Evolutionary conservation across 139 green algal genomes (phyloP).

Genomic region (Chlorella vulgaris): DNA sequence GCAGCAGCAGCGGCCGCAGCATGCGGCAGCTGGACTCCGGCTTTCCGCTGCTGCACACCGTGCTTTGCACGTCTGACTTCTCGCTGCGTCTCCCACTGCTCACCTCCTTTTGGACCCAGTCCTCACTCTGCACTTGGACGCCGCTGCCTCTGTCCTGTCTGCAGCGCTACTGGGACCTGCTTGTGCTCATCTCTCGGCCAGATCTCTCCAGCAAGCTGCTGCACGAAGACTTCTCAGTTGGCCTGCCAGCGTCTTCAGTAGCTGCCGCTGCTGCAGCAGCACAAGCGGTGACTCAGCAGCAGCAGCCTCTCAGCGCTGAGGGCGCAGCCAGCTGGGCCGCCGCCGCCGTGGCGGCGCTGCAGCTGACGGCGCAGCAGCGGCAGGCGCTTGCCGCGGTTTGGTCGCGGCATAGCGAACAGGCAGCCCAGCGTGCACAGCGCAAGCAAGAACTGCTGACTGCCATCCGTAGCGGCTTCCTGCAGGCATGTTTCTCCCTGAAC

Average conservation of each 20-base stretch:
- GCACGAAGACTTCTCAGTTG: neutral
- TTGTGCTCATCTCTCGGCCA: conserved; percentile 25
- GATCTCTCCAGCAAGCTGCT: conserved; percentile 13
- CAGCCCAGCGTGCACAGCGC: neutral
- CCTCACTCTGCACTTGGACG: neutral
- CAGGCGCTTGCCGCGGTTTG: conserved; percentile 1
- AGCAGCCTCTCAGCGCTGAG: no score
- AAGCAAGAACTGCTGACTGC: conserved; percentile 17
- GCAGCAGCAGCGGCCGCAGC: no score
- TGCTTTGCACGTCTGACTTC: no score
- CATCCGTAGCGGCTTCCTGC: conserved; percentile 19
- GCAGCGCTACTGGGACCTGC: conserved; percentile 34
- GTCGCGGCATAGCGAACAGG: neutral
- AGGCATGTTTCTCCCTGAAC: neutral
- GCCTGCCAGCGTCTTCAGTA: neutral
- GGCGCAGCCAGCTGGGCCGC: neutral
- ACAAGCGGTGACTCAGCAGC: neutral
- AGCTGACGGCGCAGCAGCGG: conserved; percentile 2
- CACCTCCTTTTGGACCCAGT: no score
- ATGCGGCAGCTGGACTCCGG: no score
- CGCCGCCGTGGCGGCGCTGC: neutral
- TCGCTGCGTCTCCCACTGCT: no score
- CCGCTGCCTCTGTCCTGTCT: neutral
- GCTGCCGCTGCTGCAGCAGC: neutral
- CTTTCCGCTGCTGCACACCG: no score